Conservation (phyloP, 257 asterid species). For the Solanum chaucha region DNA sequence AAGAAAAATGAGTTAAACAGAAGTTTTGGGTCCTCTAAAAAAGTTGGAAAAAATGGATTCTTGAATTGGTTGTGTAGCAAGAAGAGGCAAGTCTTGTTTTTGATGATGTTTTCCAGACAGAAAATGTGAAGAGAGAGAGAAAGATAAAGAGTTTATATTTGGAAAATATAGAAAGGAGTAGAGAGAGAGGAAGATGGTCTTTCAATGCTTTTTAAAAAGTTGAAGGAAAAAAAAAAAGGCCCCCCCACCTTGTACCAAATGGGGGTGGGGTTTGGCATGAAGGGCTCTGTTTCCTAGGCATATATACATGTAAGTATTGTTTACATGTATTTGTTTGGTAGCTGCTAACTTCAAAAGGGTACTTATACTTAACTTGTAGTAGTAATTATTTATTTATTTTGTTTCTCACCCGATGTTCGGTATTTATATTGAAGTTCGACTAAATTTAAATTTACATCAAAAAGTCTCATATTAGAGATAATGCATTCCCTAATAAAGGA, state of each 20-base stretch:
- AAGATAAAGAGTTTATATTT: not conserved
- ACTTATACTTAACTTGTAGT: not conserved
- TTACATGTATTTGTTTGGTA: not conserved
- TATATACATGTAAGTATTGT: not conserved
- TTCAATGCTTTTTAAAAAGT: conserved; percentile 22
- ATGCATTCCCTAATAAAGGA: fast-evolving
- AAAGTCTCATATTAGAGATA: fast-evolving
- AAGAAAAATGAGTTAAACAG: not conserved
- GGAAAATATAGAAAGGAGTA: not conserved
- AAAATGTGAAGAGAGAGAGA: conserved; percentile 2
- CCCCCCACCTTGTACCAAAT: not conserved
- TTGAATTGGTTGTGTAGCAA: not conserved
- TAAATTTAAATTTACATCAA: fast-evolving
- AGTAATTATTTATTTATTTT: not conserved
- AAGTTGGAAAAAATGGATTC: not conserved
- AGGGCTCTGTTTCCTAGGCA: not conserved
- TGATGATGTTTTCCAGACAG: not conserved
- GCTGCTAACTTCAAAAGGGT: not conserved
- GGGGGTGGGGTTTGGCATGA: not conserved
- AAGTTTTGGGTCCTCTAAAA: not conserved
- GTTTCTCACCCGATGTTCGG: too few relatives aligned
- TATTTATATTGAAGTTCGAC: too few relatives aligned
- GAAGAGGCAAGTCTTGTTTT: not conserved
- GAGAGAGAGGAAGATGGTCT: not conserved
- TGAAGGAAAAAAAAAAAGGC: not conserved